Percentiles rank a stretch among this genome's conserved stretches.
phyloP scores from a whole-genome alignment of 495 filamentous ascomycete genomes.

The Penicillium bialowiezense region DNA sequence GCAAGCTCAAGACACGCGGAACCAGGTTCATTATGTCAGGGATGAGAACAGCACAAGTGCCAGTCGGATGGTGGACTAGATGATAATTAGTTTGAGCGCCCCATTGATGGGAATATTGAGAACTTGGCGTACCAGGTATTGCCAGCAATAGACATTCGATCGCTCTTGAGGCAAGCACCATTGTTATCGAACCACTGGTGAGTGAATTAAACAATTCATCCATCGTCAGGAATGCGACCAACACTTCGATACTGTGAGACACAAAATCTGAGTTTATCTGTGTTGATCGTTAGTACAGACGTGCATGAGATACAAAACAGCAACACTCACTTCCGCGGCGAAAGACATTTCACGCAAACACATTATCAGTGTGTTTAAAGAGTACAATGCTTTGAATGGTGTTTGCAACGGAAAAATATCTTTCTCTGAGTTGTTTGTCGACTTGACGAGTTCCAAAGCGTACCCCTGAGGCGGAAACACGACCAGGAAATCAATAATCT shows the following conservation, averaged over 20 bases:
- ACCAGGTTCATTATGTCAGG: slow-evolving; percentile 23
- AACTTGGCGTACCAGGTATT: slow-evolving; percentile 10
- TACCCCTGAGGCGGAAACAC: slow-evolving; percentile 68
- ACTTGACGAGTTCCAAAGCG: slow-evolving; percentile 56
- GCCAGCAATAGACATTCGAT: slow-evolving; percentile 38
- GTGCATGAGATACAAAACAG: slow-evolving; percentile 5
- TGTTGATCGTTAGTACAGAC: neutral
- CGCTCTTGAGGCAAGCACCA: slow-evolving; percentile 31
- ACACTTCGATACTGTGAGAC: slow-evolving; percentile 39
- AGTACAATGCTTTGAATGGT: slow-evolving; percentile 75
- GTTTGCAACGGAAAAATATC: slow-evolving; percentile 65
- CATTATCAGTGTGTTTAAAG: slow-evolving; percentile 57
- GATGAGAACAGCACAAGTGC: slow-evolving; percentile 12
- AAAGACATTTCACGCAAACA: slow-evolving; percentile 46
- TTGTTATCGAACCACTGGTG: slow-evolving; percentile 14
- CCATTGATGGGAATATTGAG: no score
- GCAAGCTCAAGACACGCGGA: slow-evolving; percentile 28
- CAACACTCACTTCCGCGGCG: slow-evolving; percentile 25
- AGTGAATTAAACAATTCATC: slow-evolving; percentile 28
- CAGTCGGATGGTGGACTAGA: slow-evolving; percentile 15
- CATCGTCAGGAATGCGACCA: slow-evolving; percentile 41
- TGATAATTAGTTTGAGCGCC: neutral
- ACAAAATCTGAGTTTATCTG: slow-evolving; percentile 37
- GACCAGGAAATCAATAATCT: slow-evolving; percentile 73
- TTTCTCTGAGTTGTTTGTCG: slow-evolving; percentile 47